Evolutionary conservation across 1,139 yeast species (phyloP).

Genomic region (Maudiozyma humilis): DNA sequence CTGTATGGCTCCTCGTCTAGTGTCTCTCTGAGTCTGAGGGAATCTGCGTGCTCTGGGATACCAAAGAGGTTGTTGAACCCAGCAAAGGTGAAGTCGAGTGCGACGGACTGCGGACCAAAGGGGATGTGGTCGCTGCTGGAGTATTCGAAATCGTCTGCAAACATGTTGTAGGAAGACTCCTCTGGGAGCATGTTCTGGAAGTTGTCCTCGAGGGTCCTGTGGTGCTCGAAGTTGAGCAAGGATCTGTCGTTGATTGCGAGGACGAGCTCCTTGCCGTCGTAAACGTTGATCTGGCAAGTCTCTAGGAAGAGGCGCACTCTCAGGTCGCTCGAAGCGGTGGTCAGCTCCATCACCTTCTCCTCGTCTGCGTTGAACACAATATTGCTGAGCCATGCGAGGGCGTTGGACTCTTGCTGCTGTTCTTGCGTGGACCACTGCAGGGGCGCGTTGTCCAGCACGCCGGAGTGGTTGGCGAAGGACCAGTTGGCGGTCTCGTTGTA

Average conservation of each 20-base stretch:
- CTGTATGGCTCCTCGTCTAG: slow-evolving; percentile 66
- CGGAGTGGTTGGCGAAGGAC: slow-evolving; percentile 39
- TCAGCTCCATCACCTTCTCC: slow-evolving; percentile 2
- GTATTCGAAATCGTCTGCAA: slow-evolving; percentile 53
- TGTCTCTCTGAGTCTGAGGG: slow-evolving; percentile 61
- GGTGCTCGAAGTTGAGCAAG: slow-evolving; percentile 73
- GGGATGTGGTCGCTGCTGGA: slow-evolving; percentile 50
- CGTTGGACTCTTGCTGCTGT: not conserved
- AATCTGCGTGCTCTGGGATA: slow-evolving; percentile 91
- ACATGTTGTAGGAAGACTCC: slow-evolving; percentile 52
- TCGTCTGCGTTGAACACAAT: not conserved
- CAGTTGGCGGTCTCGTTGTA: slow-evolving; percentile 55
- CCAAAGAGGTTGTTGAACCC: slow-evolving; percentile 69
- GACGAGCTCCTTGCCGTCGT: slow-evolving; percentile 38
- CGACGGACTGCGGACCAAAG: slow-evolving; percentile 88
- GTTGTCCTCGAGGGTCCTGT: slow-evolving; percentile 41
- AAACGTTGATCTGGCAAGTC: slow-evolving; percentile 50
- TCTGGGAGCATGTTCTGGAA: slow-evolving; percentile 41
- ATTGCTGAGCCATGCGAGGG: not conserved
- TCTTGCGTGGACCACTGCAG: not conserved
- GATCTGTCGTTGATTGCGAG: slow-evolving; percentile 60
- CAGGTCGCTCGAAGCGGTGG: not conserved
- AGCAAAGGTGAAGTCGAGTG: slow-evolving; percentile 60
- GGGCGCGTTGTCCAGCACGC: slow-evolving; percentile 1
- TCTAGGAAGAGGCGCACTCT: slow-evolving; percentile 31